A percentile compares a stretch with the other conserved stretches of the same genome.
Conservation (phyloP, 768 basidiomycete genomes). For the Termitomyces sp. region DNA sequence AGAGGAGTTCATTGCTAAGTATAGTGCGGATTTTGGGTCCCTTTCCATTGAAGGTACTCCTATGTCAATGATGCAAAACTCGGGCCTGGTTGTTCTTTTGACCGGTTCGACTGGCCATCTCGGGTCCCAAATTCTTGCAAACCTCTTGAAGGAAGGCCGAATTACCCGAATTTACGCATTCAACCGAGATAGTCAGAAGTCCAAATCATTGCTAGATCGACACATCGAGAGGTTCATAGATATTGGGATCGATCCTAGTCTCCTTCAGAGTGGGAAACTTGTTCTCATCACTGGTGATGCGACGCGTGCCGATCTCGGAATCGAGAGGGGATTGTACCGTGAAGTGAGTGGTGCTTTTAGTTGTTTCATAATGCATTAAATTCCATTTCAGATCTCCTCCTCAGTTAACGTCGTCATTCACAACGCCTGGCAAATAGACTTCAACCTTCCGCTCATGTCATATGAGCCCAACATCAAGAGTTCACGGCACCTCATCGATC, state of each 20-base stretch:
- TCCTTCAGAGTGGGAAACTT: neutral
- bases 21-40: neutral
- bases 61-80: no score
- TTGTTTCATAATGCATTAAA: neutral
- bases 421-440: slow-evolving; percentile 1
- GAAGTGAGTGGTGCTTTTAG: neutral
- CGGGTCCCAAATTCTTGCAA: neutral
- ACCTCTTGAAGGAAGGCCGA: neutral
- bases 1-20: neutral
- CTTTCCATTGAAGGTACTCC: neutral
- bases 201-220: neutral
- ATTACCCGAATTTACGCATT: neutral
- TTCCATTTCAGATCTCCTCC: neutral
- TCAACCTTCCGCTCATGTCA: neutral
- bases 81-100: neutral
- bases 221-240: neutral
- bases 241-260: neutral
- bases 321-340: neutral
- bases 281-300: neutral
- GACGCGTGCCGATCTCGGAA: neutral
- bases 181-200: neutral
- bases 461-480: neutral
- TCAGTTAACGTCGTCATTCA: neutral
- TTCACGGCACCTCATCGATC: neutral
- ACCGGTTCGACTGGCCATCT: slow-evolving; percentile 2